These are phyloP conservation scores for Beauveria medogensis DNA, from an alignment of 2,329 filamentous ascomycete species.

Conservation along the genomic window DNA sequence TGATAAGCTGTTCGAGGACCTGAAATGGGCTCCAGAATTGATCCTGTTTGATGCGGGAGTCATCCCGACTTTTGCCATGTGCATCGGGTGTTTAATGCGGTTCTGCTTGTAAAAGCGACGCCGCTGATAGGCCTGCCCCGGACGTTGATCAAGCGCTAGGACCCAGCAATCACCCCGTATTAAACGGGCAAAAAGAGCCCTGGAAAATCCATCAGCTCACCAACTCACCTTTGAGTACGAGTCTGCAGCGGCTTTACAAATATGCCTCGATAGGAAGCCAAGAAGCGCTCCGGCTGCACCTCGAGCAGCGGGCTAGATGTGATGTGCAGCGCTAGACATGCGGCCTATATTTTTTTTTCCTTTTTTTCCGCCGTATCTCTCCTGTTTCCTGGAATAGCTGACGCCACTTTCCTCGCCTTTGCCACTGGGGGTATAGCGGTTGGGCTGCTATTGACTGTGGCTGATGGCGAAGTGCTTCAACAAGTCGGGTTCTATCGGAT, in stretches of 20 bases:
- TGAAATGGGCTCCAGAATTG: not conserved
- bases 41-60: not conserved
- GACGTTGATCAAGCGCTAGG: not conserved
- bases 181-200: not conserved
- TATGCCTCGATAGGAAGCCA: not conserved
- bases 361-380: not conserved
- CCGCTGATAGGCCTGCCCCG: not conserved
- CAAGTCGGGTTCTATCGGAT: conserved; percentile 7
- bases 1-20: not conserved
- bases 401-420: not conserved
- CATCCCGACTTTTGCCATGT: conserved; percentile 6
- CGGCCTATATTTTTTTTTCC: not conserved
- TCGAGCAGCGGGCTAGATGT: not conserved
- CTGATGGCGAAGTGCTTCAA: not conserved
- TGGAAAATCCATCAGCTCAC: not conserved
- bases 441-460: not conserved
- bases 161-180: not conserved
- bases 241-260: too few relatives aligned
- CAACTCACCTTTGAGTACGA: not conserved
- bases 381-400: not conserved
- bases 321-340: not conserved
- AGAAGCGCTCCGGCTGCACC: not conserved
- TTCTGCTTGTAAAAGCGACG: not conserved
- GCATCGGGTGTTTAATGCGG: not conserved
- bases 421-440: not conserved